Base-by-base conservation (phyloP, 2,329 filamentous ascomycete genomes). In the Epichloe glyceriae region DNA sequence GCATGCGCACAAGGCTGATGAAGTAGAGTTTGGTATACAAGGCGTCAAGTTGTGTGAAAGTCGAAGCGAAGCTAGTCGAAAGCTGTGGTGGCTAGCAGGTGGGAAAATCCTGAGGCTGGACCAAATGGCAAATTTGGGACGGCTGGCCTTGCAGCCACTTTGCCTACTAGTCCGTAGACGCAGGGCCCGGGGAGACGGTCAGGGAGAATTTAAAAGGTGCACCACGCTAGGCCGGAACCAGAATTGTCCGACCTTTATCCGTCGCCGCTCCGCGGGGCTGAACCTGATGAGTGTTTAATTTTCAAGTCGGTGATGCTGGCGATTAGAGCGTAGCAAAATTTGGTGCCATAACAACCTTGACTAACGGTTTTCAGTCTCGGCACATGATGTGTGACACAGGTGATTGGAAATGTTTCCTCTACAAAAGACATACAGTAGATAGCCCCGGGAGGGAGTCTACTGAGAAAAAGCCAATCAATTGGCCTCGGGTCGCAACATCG, bases 101-200 rank as follows among this genome's bases (percentile, higher is more conserved):
- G 55, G 56, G 56, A 61, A 66, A 67, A 64, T 60, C 64, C 62
- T 61, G 56, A 63, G 59, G 60, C 64, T 61, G 56, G 50, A 56
- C 56, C 54, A 58, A 57, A 59, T 57, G 55, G 56, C 57, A 64
- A 65, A 63, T 60, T 62, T 63, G 62, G 39, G 59, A 65, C 53
- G 22, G 55, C 54, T 47, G 50, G 46, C 54, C 53, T 46, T 47
- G 47, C 50, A 52, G 50, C 47, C 35, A 46, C 50, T 22, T 41
- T 22, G 26, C 19, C 49, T 40, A 8, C 22, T 26, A 26, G 30
- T 38, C 17, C 37, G 22, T 43, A 35, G 19, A 43, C 22, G 50
- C 46, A 46, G 42, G 37, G 46, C 37, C 52, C 50, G 37, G 49
- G 38, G 46, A 42, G 46, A 41, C 19, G 38, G 37, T 50, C 38